A percentile compares a stretch with the other conserved stretches of the same genome.
Conservation (phyloP, 352 stramenopile species). For the Pythium biforme region DNA sequence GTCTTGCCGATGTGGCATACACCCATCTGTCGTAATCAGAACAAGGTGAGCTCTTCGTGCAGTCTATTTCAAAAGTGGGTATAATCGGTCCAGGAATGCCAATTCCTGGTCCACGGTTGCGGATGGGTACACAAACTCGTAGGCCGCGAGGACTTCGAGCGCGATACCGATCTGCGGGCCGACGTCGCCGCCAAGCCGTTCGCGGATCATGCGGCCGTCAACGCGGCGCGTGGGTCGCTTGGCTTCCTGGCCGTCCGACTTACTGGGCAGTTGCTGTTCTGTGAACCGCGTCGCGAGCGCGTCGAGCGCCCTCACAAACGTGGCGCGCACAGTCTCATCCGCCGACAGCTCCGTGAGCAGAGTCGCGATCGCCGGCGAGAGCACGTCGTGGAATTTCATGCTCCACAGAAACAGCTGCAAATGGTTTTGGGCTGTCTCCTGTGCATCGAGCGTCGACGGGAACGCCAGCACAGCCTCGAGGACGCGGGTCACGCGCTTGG, state of each 20-base stretch:
- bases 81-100: constrained; percentile 22
- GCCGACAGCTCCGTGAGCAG: constrained; percentile 33
- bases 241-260: constrained; percentile 2
- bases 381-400: constrained; percentile 55
- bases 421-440: constrained; percentile 27
- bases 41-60: constrained; percentile 7
- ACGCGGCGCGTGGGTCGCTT: constrained; percentile 33
- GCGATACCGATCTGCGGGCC: constrained; percentile 39
- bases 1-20: neutral
- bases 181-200: constrained; percentile 35
- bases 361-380: constrained; percentile 50
- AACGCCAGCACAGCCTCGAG: constrained; percentile 62
- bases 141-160: constrained; percentile 59
- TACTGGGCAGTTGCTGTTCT: constrained; percentile 12
- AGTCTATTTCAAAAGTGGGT: constrained; percentile 23
- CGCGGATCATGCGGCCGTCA: constrained; percentile 50
- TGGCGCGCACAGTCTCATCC: constrained; percentile 17
- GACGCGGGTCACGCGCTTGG: constrained; percentile 64
- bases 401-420: constrained; percentile 72
- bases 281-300: constrained; percentile 35
- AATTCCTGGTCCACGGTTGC: constrained; percentile 20
- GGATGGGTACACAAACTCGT: constrained; percentile 43
- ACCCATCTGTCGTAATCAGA: neutral
- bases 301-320: constrained; percentile 34
- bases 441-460: constrained; percentile 20